A percentile compares a stretch with the other conserved stretches of the same genome.
These are phyloP conservation scores for Agapanthus africanus DNA, from an alignment of 106 monocot genomes.

Conservation along the genomic window DNA sequence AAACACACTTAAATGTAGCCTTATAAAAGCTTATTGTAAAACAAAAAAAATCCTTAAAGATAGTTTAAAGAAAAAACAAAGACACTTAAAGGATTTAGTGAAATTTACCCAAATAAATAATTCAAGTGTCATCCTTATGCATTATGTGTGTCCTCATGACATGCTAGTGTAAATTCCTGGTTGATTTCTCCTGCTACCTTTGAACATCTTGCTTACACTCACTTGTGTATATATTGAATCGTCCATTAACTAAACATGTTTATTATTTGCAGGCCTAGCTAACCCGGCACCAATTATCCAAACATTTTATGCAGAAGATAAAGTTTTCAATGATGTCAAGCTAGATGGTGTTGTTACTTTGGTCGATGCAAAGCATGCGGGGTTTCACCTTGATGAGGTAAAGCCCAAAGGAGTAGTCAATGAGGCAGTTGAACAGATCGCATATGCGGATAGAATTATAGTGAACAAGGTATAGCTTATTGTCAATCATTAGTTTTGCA, in stretches of 20 bases:
- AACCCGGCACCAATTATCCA: conserved; percentile 97
- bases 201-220: neutral
- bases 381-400: conserved; percentile 76
- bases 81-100: too few relatives aligned
- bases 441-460: conserved; percentile 97
- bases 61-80: too few relatives aligned
- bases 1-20: too few relatives aligned
- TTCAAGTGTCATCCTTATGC: neutral
- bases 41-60: too few relatives aligned
- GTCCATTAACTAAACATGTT: neutral
- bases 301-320: conserved; percentile 94
- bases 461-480: conserved; percentile 77
- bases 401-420: conserved; percentile 90
- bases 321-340: conserved; percentile 81
- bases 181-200: neutral
- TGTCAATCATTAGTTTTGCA: conserved; percentile 1
- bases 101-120: neutral
- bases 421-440: conserved; percentile 97
- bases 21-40: too few relatives aligned
- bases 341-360: conserved; percentile 96
- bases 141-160: neutral
- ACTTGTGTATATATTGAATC: neutral
- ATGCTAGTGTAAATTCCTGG: neutral
- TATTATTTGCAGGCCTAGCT: conserved; percentile 60
- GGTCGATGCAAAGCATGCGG: conserved; percentile 90